Conservation (phyloP, 345 rosid genomes). For the Cardamine chenopodiifolia region DNA sequence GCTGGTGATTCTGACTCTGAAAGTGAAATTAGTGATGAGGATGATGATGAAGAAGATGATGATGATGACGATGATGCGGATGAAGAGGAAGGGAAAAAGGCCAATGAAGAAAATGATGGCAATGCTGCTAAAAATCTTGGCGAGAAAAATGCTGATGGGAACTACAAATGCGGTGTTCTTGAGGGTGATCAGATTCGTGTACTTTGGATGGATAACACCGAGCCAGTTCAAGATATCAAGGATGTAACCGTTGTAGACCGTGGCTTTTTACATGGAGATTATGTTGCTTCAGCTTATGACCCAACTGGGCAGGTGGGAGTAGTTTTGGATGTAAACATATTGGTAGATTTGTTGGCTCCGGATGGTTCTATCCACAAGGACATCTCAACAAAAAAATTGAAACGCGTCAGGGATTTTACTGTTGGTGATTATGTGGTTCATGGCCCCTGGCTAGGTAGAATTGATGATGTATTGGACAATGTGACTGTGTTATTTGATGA, state of each 20-base stretch:
- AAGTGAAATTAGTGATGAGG: conserved; percentile 63
- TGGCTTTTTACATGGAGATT: conserved; percentile 90
- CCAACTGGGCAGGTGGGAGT: conserved; percentile 94
- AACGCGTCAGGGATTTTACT: conserved; percentile 84
- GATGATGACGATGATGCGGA: conserved; percentile 36
- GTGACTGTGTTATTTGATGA: conserved; percentile 94
- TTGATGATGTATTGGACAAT: conserved; percentile 90
- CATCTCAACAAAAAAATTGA: conserved; percentile 67
- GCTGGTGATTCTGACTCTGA: conserved; percentile 96
- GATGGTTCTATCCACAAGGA: conserved; percentile 68
- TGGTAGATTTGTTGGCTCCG: conserved; percentile 72
- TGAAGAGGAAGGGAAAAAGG: conserved; percentile 40
- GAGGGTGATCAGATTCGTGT: conserved; percentile 83
- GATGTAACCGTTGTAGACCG: conserved; percentile 78
- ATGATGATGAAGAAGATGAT: conserved; percentile 50
- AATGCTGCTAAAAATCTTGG: conserved; percentile 43
- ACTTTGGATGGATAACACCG: conserved; percentile 80
- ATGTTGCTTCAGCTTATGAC: conserved; percentile 77
- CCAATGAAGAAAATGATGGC: conserved; percentile 40
- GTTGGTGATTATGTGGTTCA: conserved; percentile 88
- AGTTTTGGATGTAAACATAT: conserved; percentile 71
- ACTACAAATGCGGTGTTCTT: conserved; percentile 60
- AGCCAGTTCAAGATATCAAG: conserved; percentile 63
- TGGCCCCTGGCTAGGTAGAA: conserved; percentile 95
- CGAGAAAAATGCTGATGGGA: conserved; percentile 37